Evolutionary conservation across 768 basidiomycete species (phyloP).

Genomic region (Tephrocybe sp.): DNA sequence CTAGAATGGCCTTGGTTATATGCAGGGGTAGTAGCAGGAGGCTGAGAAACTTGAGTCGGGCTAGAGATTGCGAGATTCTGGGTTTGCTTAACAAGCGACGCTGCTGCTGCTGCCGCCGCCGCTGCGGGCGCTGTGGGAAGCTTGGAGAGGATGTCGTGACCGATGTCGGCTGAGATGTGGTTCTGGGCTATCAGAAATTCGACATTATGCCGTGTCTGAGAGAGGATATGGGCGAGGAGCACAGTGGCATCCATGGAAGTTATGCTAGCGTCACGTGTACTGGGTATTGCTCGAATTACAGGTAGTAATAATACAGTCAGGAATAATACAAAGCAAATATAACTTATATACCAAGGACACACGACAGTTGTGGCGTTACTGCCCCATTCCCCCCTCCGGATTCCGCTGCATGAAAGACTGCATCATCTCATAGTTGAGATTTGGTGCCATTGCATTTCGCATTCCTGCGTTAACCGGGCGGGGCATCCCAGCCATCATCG

Average conservation of each 20-base stretch:
- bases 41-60: slow-evolving; percentile 7
- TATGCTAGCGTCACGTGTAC: slow-evolving; percentile 10
- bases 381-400: slow-evolving; percentile 13
- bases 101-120: background rate
- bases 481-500: slow-evolving; percentile 20
- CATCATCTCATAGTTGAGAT: slow-evolving; percentile 39
- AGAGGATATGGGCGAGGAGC: slow-evolving; percentile 43
- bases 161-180: slow-evolving; percentile 45
- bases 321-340: too few species aligned
- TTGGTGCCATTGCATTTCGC: slow-evolving; percentile 18
- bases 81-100: slow-evolving; percentile 1
- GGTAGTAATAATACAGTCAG: too few species aligned
- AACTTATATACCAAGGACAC: too few species aligned
- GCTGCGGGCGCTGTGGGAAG: slow-evolving; percentile 24
- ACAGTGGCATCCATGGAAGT: slow-evolving; percentile 14
- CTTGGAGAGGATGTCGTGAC: slow-evolving; percentile 42
- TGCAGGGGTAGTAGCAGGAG: slow-evolving; percentile 5
- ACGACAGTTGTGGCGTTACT: background rate
- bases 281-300: background rate
- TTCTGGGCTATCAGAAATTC: slow-evolving; percentile 50
- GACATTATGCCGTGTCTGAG: slow-evolving; percentile 54
- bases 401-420: slow-evolving; percentile 43
- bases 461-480: slow-evolving; percentile 15
- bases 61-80: slow-evolving; percentile 7
- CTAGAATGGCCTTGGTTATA: background rate